These are phyloP conservation scores for Pyrenula massariospora DNA, from an alignment of 495 filamentous ascomycete species.

Conservation along the genomic window DNA sequence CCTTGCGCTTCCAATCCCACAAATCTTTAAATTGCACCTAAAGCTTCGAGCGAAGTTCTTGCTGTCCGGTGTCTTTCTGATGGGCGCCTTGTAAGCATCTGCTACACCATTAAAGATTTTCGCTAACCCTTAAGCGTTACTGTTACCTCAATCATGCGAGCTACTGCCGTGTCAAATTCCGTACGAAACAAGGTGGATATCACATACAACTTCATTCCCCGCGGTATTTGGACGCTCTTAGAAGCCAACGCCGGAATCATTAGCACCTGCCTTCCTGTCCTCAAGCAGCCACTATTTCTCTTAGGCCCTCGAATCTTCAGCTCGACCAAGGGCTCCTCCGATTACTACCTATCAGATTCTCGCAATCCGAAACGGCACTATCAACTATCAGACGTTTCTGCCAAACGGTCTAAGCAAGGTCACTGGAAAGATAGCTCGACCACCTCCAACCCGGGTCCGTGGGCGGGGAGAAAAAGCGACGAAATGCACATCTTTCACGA, in stretches of 20 bases:
- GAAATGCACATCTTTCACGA: no score
- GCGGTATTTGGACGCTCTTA: slow-evolving; percentile 13
- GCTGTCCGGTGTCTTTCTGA: slow-evolving; percentile 21
- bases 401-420: no score
- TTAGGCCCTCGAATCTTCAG: no score
- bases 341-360: no score
- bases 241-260: slow-evolving; percentile 15
- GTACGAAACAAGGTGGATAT: slow-evolving; percentile 11
- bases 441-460: no score
- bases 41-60: slow-evolving; percentile 22
- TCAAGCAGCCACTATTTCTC: no score
- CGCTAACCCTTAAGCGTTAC: no score
- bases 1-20: slow-evolving; percentile 23
- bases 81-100: slow-evolving; percentile 22
- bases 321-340: no score
- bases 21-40: slow-evolving; percentile 26
- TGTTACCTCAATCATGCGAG: slow-evolving; percentile 11
- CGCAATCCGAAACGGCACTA: no score
- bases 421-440: no score
- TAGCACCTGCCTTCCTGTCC: slow-evolving; percentile 14
- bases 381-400: no score
- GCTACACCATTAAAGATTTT: not conserved
- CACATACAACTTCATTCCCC: slow-evolving; percentile 4
- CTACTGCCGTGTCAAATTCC: slow-evolving; percentile 9
- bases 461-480: no score